These are phyloP conservation scores for Poronia punctata DNA, from an alignment of 495 filamentous ascomycete species.

Conservation along the genomic window DNA sequence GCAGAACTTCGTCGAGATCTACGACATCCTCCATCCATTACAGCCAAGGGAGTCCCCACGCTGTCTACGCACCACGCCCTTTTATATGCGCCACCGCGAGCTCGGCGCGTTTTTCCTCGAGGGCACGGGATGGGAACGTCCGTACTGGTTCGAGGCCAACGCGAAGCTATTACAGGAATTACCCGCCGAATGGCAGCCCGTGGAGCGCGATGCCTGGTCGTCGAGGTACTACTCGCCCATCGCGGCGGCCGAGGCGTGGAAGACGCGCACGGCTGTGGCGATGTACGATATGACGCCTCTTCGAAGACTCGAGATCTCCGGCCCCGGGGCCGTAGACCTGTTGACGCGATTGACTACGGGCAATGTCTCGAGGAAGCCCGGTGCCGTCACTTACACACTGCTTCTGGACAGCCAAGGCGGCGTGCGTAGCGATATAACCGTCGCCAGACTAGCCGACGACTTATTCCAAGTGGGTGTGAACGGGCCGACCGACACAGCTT, in stretches of 20 bases:
- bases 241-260: slow-evolving; percentile 44
- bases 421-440: slow-evolving; percentile 18
- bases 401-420: slow-evolving; percentile 36
- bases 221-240: slow-evolving; percentile 41
- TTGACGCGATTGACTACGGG: slow-evolving; percentile 41
- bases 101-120: slow-evolving; percentile 45
- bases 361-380: slow-evolving; percentile 30
- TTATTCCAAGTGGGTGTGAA: slow-evolving; percentile 44
- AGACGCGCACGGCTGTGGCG: slow-evolving; percentile 44
- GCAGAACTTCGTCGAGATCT: slow-evolving; percentile 48
- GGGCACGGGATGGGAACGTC: slow-evolving; percentile 43
- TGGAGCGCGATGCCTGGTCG: slow-evolving; percentile 42
- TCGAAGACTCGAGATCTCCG: slow-evolving; percentile 40
- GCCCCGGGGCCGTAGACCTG: slow-evolving; percentile 37
- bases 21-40: slow-evolving; percentile 46
- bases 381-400: slow-evolving; percentile 38
- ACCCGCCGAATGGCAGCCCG: slow-evolving; percentile 37
- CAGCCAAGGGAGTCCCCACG: slow-evolving; percentile 42
- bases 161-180: slow-evolving; percentile 32
- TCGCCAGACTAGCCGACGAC: slow-evolving; percentile 30
- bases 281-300: slow-evolving; percentile 51
- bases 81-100: slow-evolving; percentile 36
- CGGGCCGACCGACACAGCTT: slow-evolving; percentile 35
- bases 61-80: slow-evolving; percentile 40
- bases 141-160: slow-evolving; percentile 47